phyloP scores from a whole-genome alignment of 495 filamentous ascomycete genomes.

The Glarea lozoyensis region DNA sequence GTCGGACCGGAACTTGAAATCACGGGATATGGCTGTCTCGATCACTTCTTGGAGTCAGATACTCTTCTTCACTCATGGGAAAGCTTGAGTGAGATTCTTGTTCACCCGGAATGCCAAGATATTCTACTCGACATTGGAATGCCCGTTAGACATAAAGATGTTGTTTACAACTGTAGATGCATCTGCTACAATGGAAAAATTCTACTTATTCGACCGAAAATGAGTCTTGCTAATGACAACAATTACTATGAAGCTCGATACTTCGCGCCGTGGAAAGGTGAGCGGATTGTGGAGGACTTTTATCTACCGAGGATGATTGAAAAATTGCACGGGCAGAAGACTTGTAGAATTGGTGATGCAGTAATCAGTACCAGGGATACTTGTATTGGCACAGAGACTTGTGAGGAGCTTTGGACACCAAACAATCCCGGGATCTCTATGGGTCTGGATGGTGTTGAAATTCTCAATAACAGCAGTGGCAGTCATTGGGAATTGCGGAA shows the following conservation, averaged over 20 bases:
- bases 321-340: too few species aligned
- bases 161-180: conserved; percentile 66
- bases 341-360: too few species aligned
- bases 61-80: background rate
- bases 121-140: conserved; percentile 46
- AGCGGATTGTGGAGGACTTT: too few species aligned
- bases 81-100: background rate
- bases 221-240: conserved; percentile 43
- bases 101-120: conserved; percentile 33
- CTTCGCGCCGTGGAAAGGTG: too few species aligned
- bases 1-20: conserved; percentile 50
- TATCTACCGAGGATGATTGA: too few species aligned
- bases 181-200: conserved; percentile 61
- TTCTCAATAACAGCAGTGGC: conserved; percentile 71
- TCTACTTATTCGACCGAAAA: conserved; percentile 70
- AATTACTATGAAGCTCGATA: too few species aligned
- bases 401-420: conserved; percentile 72
- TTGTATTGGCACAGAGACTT: conserved; percentile 63
- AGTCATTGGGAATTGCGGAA: conserved; percentile 69
- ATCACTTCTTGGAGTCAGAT: conserved; percentile 58
- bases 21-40: conserved; percentile 31
- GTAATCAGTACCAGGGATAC: conserved; percentile 67
- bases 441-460: conserved; percentile 60
- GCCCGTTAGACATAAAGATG: conserved; percentile 50
- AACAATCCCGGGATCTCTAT: conserved; percentile 25